Evolutionary conservation across 108 stramenopile species (phyloP), one percentile per base, ranked within the genome.

Genomic region (Seminavis robusta): DNA sequence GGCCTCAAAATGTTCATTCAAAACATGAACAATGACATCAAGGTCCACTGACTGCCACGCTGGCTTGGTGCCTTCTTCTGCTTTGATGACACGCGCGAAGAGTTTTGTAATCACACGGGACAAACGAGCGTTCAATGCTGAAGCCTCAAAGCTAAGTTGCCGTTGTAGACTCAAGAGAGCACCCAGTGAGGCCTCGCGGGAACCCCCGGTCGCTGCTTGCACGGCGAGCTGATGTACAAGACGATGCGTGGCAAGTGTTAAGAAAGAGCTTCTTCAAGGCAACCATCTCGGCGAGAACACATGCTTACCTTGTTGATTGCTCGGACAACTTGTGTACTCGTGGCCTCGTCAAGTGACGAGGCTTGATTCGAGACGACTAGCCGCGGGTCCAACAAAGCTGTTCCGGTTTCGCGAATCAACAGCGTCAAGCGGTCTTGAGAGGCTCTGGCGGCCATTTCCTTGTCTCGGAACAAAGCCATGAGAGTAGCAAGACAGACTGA

Each of bases 271-370:
- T 23, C 8, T 4, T 0, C 26, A 41, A 5, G 2, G 2, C n/a
- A 48, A 41, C 37, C 48, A 28, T 48, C 0, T n/a, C 19, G 37
- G n/a, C 5, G 47, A 4, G 27, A 46, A 48, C 19, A 29, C 10
- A 9, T 27, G 29, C 60, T 36, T 60, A 79, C 80, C 76, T 86
- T 92, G 52, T 89, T 92, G 51, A 85, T 84, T 32, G 71, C 81
- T 19, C 71, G 73, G 17, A 82, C 79, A 69, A 84, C 73, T 36
- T 79, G 71, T 17, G 73, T 62, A 41, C 66, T 69, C 15, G 80
- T 84, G 16, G 77, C 63, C 43, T 67, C 65, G 39, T 75, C 70
- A 25, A 80, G 48, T 40, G 55, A 30, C 15, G 59, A 59, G 28
- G 54, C 17, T 20, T 38, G 24, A 13, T 56, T 34, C 13, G 68